phyloP scores from a whole-genome alignment of 208 protist genomes.

The Zelonia costaricensis region DNA sequence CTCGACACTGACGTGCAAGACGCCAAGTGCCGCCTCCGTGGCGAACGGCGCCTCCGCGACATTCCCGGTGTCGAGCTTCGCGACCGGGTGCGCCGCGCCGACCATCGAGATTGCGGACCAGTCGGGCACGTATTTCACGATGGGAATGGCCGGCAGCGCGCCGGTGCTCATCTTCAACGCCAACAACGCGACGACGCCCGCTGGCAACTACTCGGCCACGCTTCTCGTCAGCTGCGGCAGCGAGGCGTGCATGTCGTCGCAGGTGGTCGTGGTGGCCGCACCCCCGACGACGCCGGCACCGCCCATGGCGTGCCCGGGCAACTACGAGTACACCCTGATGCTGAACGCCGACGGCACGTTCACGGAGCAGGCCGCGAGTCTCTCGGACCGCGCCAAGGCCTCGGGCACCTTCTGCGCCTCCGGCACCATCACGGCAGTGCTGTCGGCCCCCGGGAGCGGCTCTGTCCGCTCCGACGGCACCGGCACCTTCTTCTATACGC shows the following conservation, averaged over 20 bases:
- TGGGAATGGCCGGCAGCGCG: constrained; percentile 6
- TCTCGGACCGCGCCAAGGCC: constrained; percentile 21
- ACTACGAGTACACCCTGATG: constrained; percentile 36
- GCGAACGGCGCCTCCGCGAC: constrained; percentile 2
- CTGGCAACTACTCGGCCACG: constrained; percentile 45
- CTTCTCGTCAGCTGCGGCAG: constrained; percentile 49
- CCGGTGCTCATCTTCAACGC: constrained; percentile 46
- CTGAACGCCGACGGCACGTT: constrained; percentile 42
- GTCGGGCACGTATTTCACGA: constrained; percentile 24
- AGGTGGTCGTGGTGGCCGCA: constrained; percentile 31
- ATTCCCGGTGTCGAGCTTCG: constrained; percentile 13
- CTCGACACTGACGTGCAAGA: constrained; percentile 20
- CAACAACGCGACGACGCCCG: constrained; percentile 18
- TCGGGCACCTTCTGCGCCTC: constrained; percentile 21
- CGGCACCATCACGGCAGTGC: constrained; percentile 23
- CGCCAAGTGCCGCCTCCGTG: constrained; percentile 14
- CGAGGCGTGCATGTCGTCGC: constrained; percentile 31
- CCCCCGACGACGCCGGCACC: constrained; percentile 15
- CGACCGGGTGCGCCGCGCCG: constrained; percentile 10
- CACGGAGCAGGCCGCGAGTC: constrained; percentile 21
- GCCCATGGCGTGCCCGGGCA: constrained; percentile 28
- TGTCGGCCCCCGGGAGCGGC: constrained; percentile 10
- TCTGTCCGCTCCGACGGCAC: constrained; percentile 11
- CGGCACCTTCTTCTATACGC: constrained; percentile 41
- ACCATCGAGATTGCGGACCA: constrained; percentile 5